These are phyloP conservation scores for Triticum aestivum DNA, from an alignment of 176 grass and related monocot genomes.

Conservation along the genomic window DNA sequence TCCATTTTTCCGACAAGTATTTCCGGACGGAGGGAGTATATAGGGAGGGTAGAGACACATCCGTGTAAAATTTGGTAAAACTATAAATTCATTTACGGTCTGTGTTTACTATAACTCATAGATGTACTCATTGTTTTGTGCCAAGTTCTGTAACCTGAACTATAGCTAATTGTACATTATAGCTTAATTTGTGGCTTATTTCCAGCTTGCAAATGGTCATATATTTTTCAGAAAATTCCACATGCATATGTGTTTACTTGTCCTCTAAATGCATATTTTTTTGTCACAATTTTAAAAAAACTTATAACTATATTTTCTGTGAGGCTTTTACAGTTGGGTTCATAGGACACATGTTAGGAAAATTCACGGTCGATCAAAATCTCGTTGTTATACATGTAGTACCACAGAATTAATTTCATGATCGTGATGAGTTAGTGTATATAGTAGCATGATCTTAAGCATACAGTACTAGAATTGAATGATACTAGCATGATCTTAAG, in stretches of 20 bases:
- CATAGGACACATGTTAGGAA: not conserved
- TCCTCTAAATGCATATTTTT: not conserved
- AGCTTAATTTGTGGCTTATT: not conserved
- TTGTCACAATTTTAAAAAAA: not conserved
- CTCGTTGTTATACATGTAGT: no score
- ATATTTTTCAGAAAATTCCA: not conserved
- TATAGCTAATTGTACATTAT: not conserved
- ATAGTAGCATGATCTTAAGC: not conserved
- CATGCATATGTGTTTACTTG: not conserved
- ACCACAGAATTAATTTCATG: no score
- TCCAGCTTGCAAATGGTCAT: not conserved
- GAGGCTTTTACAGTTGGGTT: not conserved
- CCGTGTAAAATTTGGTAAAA: not conserved
- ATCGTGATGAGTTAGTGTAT: not conserved
- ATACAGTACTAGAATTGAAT: not conserved
- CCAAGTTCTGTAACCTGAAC: not conserved
- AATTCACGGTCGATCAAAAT: not conserved
- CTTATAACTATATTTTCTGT: not conserved
- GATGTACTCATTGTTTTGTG: not conserved
- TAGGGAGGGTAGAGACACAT: not conserved
- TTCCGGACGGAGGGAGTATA: no score
- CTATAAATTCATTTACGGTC: not conserved
- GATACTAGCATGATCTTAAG: not conserved
- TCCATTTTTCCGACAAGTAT: no score
- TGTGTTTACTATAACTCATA: not conserved